Conservation (phyloP, 2,329 filamentous ascomycete genomes). For the Pseudogymnoascus sp. region DNA sequence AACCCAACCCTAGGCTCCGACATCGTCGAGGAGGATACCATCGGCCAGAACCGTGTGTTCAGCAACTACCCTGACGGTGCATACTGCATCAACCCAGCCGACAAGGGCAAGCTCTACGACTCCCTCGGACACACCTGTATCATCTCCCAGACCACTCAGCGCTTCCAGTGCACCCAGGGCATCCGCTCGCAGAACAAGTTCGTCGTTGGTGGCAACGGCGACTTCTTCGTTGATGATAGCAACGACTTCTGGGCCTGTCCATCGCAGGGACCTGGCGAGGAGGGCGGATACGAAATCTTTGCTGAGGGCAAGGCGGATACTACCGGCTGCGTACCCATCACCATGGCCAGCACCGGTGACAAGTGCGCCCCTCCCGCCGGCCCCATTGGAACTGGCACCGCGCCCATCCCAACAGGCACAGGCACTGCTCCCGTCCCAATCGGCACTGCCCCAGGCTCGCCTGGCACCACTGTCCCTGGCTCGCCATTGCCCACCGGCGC, state of each 20-base stretch:
- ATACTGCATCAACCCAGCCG: conserved; percentile 17
- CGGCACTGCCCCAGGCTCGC: background rate
- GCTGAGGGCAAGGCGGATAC: conserved; percentile 15
- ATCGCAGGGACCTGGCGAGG: conserved; percentile 18
- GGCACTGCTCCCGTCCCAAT: background rate
- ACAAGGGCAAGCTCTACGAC: conserved; percentile 16
- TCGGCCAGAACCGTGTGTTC: conserved; percentile 22
- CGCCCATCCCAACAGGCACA: background rate
- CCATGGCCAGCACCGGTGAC: conserved; percentile 11
- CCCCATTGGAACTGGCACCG: background rate
- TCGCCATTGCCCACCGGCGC: background rate
- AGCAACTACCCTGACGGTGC: conserved; percentile 17
- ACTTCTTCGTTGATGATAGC: conserved; percentile 15
- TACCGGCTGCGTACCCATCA: conserved; percentile 20
- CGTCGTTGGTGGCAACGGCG: conserved; percentile 16
- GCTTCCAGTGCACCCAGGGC: conserved; percentile 21
- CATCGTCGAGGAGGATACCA: conserved; percentile 15
- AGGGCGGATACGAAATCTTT: conserved; percentile 23
- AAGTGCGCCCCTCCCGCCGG: background rate
- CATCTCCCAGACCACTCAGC: conserved; percentile 16
- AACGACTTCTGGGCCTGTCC: conserved; percentile 22
- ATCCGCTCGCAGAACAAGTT: conserved; percentile 14
- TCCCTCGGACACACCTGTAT: conserved; percentile 19
- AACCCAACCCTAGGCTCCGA: conserved; percentile 16
- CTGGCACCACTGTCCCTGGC: background rate